phyloP scores from a whole-genome alignment of 2,329 filamentous ascomycete genomes.

The Apiospora rasikravindrae region DNA sequence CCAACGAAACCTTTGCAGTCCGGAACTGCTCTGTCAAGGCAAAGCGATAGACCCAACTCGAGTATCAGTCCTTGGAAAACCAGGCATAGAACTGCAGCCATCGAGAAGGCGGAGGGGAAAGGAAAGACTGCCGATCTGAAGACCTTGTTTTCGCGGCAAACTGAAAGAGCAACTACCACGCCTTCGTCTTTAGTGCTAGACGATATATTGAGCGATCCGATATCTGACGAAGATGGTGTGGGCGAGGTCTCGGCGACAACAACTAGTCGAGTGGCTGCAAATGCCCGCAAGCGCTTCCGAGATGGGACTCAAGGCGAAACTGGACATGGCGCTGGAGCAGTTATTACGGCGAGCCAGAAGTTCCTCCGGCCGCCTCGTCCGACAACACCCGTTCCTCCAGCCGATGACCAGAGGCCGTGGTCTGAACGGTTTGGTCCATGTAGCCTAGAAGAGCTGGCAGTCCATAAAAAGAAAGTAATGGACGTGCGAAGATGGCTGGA shows the following conservation, averaged over 20 bases:
- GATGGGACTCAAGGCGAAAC: slow-evolving; percentile 31
- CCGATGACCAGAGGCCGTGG: slow-evolving; percentile 77
- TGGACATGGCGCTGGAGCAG: slow-evolving; percentile 24
- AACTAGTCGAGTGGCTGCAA: slow-evolving; percentile 60
- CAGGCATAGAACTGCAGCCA: slow-evolving; percentile 33
- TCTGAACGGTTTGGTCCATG: slow-evolving; percentile 80
- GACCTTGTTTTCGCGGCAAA: slow-evolving; percentile 66
- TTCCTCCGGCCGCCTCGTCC: slow-evolving; percentile 53
- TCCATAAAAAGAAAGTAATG: slow-evolving; percentile 91
- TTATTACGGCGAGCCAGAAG: slow-evolving; percentile 50
- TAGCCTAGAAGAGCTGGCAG: slow-evolving; percentile 82
- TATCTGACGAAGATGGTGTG: slow-evolving; percentile 63
- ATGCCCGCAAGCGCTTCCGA: slow-evolving; percentile 59
- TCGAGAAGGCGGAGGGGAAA: slow-evolving; percentile 51
- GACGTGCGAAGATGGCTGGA: slow-evolving; percentile 87
- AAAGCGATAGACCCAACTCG: slow-evolving; percentile 41
- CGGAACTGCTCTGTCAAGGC: slow-evolving; percentile 29
- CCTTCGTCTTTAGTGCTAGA: slow-evolving; percentile 41
- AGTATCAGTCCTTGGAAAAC: slow-evolving; percentile 54
- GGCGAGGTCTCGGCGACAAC: slow-evolving; percentile 54
- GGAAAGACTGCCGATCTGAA: slow-evolving; percentile 62
- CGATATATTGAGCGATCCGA: slow-evolving; percentile 60
- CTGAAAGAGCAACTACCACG: slow-evolving; percentile 51
- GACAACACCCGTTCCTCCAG: slow-evolving; percentile 41
- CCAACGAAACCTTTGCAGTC: neutral